phyloP scores from a whole-genome alignment of 495 filamentous ascomycete species.

The Pseudomonodictys pantanalensis region DNA sequence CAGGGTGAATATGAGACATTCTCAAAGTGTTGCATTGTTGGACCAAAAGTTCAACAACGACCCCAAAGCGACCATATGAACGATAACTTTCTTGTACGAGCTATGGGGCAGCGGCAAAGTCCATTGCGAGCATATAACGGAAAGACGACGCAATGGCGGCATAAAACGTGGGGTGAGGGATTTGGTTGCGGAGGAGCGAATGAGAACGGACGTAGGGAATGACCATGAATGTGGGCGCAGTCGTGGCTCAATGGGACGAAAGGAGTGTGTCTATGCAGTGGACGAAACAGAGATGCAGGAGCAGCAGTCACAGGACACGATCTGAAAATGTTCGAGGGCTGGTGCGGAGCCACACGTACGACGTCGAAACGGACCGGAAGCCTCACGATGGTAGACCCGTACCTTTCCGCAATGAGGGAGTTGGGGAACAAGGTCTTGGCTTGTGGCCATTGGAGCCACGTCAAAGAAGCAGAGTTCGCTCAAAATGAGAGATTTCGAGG shows the following conservation, averaged over 20 bases:
- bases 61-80: conserved; percentile 4
- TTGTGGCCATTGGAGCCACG: conserved; percentile 27
- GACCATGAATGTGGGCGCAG: conserved; percentile 1
- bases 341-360: conserved; percentile 2
- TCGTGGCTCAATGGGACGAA: conserved; percentile 18
- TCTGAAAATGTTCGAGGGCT: background rate
- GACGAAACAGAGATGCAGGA: conserved; percentile 16
- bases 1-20: conserved; percentile 27
- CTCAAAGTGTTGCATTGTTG: conserved; percentile 24
- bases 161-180: conserved; percentile 30
- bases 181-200: conserved; percentile 27
- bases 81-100: conserved; percentile 7
- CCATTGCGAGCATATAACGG: conserved; percentile 18
- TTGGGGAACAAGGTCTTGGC: conserved; percentile 5
- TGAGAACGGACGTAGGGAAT: conserved; percentile 14
- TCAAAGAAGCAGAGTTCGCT: conserved; percentile 5
- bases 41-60: background rate
- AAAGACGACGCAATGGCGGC: conserved; percentile 24
- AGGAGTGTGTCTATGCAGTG: background rate
- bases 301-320: conserved; percentile 19
- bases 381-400: conserved; percentile 20
- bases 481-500: conserved; percentile 12
- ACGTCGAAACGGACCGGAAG: conserved; percentile 19
- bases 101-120: background rate
- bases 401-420: conserved; percentile 5